Percentiles rank a stretch among this genome's conserved stretches.
Conservation (phyloP, 2,329 filamentous ascomycete species). For the Cytospora leucostoma region DNA sequence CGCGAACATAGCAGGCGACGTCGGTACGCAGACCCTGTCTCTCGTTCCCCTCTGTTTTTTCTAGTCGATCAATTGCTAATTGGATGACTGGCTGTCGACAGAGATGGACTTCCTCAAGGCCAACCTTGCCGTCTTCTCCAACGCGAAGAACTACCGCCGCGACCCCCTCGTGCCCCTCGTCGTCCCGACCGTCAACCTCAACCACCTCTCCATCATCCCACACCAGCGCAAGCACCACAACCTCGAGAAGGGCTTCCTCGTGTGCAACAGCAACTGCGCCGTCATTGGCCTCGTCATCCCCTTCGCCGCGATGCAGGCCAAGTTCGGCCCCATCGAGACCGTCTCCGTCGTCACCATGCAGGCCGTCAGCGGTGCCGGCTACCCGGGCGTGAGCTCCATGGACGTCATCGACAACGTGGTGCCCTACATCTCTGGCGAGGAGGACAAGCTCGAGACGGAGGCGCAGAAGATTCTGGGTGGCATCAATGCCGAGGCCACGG, state of each 20-base stretch:
- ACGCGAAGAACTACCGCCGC: conserved; percentile 95
- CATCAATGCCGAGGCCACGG: conserved; percentile 70
- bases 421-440: conserved; percentile 89
- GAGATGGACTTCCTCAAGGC: conserved; percentile 90
- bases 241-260: conserved; percentile 83
- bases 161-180: conserved; percentile 89
- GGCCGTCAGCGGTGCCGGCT: conserved; percentile 89
- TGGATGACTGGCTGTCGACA: conserved; percentile 38
- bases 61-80: conserved; percentile 19
- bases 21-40: conserved; percentile 59
- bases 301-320: conserved; percentile 83
- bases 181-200: conserved; percentile 90
- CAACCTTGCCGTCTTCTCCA: conserved; percentile 91
- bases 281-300: conserved; percentile 96
- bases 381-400: conserved; percentile 88
- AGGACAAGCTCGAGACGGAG: conserved; percentile 94
- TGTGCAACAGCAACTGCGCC: conserved; percentile 98
- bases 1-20: conserved; percentile 86
- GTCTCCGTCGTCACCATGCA: conserved; percentile 89
- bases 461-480: conserved; percentile 89
- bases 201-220: conserved; percentile 84
- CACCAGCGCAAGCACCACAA: conserved; percentile 75
- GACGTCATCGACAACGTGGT: conserved; percentile 96
- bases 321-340: conserved; percentile 78
- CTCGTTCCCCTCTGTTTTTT: background rate